Base-by-base conservation (phyloP, 2,329 filamentous ascomycete genomes). In the Camptophora hylomeconis region DNA sequence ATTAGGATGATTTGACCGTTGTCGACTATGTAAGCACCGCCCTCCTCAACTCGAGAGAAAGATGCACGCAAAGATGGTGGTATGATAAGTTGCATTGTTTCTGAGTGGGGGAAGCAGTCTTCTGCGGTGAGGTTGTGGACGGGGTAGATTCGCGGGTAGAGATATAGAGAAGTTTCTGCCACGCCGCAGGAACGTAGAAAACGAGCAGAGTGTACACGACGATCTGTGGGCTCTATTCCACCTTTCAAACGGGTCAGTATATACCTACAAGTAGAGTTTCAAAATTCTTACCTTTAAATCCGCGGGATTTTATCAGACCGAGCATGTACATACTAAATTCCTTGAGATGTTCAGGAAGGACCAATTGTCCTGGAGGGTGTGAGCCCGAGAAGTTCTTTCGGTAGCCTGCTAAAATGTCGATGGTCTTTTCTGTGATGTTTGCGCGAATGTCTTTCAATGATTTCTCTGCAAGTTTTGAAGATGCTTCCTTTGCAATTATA, bases 271-370 rank as follows among this genome's bases (percentile, higher is more conserved):
- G 23, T 10, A 14, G 14, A 17, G 13, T 10, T 9, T 12, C 22
- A 27, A 13, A 17, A 28, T 2, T 24, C 45, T 38, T 46, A 63
- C 61, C 71, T 61, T 95, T 95, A 61, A 95, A 84, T 3, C 87
- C 86, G 33, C 89, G 75, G 32, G 74, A 86, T 56, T 98, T 98
- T 51, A 92, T 60, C 39, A 95, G 61, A 26, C 80, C 78, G 7
- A 98, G 74, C 57, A 92, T 81, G 54, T 89, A 95, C 84, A 98
- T 95, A 47, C 80, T 75, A 46, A 93, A 86, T 51, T 98, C 89
- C 52, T 95, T 95, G 17, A 98, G 69, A 42, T 87, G 81, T 57
- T 98, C 89, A 0, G 89, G 89, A 57, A 98, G 74, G 17, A 98
- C 84, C 17, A 98, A 71, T 54, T 98, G 86, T 4, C 84, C 82